phyloP scores from a whole-genome alignment of 495 filamentous ascomycete genomes.

The Staphylotrichum tortipilum region DNA sequence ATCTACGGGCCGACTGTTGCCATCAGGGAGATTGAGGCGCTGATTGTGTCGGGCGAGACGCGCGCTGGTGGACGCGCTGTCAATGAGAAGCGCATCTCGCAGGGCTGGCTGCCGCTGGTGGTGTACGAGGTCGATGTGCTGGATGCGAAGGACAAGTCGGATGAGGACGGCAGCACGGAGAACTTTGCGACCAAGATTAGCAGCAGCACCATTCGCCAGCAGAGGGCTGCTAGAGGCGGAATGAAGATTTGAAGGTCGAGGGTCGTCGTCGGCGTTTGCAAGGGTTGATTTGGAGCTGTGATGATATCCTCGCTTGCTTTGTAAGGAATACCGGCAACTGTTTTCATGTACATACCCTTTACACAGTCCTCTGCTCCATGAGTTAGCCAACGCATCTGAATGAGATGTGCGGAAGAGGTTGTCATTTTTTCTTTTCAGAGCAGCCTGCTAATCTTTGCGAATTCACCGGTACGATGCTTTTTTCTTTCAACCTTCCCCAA shows the following conservation, averaged over 20 bases:
- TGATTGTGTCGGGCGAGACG: constrained; percentile 89
- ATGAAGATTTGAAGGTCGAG: constrained; percentile 10
- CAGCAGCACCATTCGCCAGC: constrained; percentile 59
- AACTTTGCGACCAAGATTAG: constrained; percentile 80
- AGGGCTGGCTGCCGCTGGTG: constrained; percentile 66
- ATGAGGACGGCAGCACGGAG: constrained; percentile 30
- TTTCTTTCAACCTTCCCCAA: too few relatives aligned
- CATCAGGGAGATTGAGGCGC: constrained; percentile 63
- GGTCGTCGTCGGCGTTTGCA: not conserved
- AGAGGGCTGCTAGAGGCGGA: constrained; percentile 25
- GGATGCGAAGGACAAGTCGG: constrained; percentile 53
- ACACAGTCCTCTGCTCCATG: too few relatives aligned
- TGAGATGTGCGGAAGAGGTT: too few relatives aligned
- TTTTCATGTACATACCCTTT: too few relatives aligned
- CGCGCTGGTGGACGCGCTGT: constrained; percentile 72
- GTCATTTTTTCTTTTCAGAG: too few relatives aligned
- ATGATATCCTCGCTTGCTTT: too few relatives aligned
- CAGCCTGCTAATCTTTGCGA: too few relatives aligned
- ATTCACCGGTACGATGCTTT: too few relatives aligned
- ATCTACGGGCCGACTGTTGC: constrained; percentile 88
- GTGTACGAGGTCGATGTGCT: constrained; percentile 92
- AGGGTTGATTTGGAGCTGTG: too few relatives aligned
- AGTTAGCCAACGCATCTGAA: too few relatives aligned
- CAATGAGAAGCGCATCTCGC: constrained; percentile 67
- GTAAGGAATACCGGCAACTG: too few relatives aligned